Conservation (phyloP, 2,329 filamentous ascomycete species). For the Escovopsis sp. region DNA sequence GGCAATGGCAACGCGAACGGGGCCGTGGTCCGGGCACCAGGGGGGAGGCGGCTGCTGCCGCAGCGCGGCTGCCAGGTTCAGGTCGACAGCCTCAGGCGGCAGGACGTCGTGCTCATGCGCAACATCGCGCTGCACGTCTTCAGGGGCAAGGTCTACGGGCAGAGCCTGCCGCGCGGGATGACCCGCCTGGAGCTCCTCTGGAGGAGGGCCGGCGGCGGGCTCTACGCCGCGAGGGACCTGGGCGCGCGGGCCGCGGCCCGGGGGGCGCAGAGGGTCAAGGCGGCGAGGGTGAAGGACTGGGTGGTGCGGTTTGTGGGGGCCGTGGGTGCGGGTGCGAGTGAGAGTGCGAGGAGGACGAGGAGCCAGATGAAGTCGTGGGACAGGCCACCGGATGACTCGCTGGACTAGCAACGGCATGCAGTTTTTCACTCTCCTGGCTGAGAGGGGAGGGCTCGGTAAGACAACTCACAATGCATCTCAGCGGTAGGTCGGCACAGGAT, state of each 20-base stretch:
- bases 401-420: constrained; percentile 10
- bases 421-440: neutral
- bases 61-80: neutral
- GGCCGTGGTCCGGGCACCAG: no score
- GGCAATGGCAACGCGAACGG: no score
- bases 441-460: no score
- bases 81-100: constrained; percentile 39
- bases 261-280: constrained; percentile 45
- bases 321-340: constrained; percentile 9
- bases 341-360: constrained; percentile 5
- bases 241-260: constrained; percentile 11
- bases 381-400: constrained; percentile 26
- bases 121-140: constrained; percentile 71
- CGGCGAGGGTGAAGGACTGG: constrained; percentile 59
- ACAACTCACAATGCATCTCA: no score
- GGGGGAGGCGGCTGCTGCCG: no score
- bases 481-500: no score
- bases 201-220: constrained; percentile 34
- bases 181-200: constrained; percentile 55
- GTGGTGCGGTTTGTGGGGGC: constrained; percentile 51
- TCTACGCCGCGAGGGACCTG: constrained; percentile 40
- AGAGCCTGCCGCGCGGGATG: constrained; percentile 58
- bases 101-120: constrained; percentile 65
- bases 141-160: constrained; percentile 64
- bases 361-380: constrained; percentile 20